Evolutionary conservation across 1,284 basidiomycete species (phyloP), one percentile per base, ranked within the genome.

Genomic region (Cystobasidium pallidum): DNA sequence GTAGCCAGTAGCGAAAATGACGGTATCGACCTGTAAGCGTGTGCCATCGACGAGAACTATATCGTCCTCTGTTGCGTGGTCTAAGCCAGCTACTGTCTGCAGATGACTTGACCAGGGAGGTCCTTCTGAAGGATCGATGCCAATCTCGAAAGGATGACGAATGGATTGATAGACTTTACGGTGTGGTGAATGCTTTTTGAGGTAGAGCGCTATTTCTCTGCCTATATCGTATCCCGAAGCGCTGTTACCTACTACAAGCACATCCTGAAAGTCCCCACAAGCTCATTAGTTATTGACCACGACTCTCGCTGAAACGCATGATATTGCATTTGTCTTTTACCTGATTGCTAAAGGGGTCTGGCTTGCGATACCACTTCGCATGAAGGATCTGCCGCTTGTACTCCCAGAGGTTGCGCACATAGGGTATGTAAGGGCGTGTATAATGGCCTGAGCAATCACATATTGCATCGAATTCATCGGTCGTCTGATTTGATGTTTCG

Each of bases 211-310:
- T 7, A 86, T 76, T 67, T 85, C 83, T n/a, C 85, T 79, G 0
- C 83, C 81, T 30, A 85, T 82, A 73, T 86, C 85, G 19, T 82
- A 83, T 0, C 84, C 85, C 0, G 82, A 84, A 3, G 82, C 82
- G n/a, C 80, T 81, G 34, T 83, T 84, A 6, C 85, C 85, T 7
- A 86, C 82, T 0, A 86, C 83, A 26, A 86, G 78, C 6, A 85
- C 81, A 0, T 77, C 82, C 76, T 82, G 75, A 6, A 28, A 32
- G 2, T 6, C 7, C 19, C 11, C 11, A n/a, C 7, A 45, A 45
- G 43, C 43, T n/a, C n/a, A n/a, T n/a, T n/a, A n/a, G n/a, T n/a
- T n/a, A n/a, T n/a, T n/a, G n/a, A n/a, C n/a, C n/a, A n/a, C n/a
- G n/a, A n/a, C n/a, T n/a, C n/a, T n/a, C n/a, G n/a, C n/a, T n/a